phyloP scores from a whole-genome alignment of 2,329 filamentous ascomycete genomes.

The Pseudogymnoascus sp. region DNA sequence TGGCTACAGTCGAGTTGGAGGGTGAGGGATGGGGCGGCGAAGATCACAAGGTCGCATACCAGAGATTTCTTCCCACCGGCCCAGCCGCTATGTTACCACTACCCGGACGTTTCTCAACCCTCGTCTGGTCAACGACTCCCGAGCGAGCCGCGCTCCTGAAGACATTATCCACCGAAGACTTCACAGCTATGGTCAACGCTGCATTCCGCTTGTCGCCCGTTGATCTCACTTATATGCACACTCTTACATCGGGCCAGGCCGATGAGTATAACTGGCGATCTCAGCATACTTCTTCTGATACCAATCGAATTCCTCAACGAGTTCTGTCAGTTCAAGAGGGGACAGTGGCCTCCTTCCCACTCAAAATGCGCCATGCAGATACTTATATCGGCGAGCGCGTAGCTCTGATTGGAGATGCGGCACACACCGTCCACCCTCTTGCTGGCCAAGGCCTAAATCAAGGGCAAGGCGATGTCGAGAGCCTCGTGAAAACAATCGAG shows the following conservation, averaged over 20 bases:
- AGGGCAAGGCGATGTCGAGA: slow-evolving; percentile 81
- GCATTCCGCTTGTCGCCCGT: slow-evolving; percentile 76
- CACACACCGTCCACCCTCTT: slow-evolving; percentile 89
- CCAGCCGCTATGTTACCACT: slow-evolving; percentile 88
- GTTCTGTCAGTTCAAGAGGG: slow-evolving; percentile 68
- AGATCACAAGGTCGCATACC: slow-evolving; percentile 71
- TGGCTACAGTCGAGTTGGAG: slow-evolving; percentile 75
- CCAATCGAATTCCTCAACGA: slow-evolving; percentile 53
- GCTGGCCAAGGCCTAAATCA: slow-evolving; percentile 93
- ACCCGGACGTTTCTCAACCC: slow-evolving; percentile 71
- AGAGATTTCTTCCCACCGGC: slow-evolving; percentile 87
- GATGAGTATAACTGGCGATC: slow-evolving; percentile 83
- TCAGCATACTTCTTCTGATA: slow-evolving; percentile 56
- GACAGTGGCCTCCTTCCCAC: slow-evolving; percentile 80
- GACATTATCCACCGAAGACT: slow-evolving; percentile 62
- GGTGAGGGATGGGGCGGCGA: slow-evolving; percentile 49
- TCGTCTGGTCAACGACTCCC: slow-evolving; percentile 93
- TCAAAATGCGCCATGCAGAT: slow-evolving; percentile 88
- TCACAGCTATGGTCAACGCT: slow-evolving; percentile 84
- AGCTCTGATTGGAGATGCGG: slow-evolving; percentile 87
- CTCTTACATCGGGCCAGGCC: slow-evolving; percentile 47
- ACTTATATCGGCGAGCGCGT: slow-evolving; percentile 87
- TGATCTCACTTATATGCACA: slow-evolving; percentile 80
- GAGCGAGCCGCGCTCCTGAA: slow-evolving; percentile 73
- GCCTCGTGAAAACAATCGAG: slow-evolving; percentile 66